A percentile compares a stretch with the other conserved stretches of the same genome.
Evolutionary conservation across 2,329 filamentous ascomycete genomes (phyloP).

Genomic region (Fusarium papillatum): DNA sequence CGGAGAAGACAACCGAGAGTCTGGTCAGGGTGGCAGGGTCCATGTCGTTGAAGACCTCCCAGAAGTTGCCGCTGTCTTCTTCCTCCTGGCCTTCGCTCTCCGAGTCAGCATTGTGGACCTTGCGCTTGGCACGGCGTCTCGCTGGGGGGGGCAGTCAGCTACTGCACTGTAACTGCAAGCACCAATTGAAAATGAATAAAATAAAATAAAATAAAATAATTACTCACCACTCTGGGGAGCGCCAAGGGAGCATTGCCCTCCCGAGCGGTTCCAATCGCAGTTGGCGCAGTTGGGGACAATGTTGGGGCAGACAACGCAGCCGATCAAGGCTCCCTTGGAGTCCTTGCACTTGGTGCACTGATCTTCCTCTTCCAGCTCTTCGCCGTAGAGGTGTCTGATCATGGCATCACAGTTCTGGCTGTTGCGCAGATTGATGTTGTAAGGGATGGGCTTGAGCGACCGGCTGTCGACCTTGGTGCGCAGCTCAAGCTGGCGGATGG

Average conservation of each 20-base stretch:
- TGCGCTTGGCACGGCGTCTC: not conserved
- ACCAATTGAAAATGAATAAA: not conserved
- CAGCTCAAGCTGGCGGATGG: not conserved
- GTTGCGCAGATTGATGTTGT: not conserved
- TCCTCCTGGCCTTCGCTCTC: not conserved
- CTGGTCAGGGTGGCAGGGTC: not conserved
- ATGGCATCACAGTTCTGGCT: slow-evolving; percentile 7
- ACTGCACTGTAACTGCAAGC: not conserved
- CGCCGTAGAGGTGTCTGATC: slow-evolving; percentile 2
- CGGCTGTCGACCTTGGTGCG: not conserved
- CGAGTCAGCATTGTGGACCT: not conserved
- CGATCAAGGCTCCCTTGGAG: not conserved
- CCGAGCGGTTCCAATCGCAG: slow-evolving; percentile 7
- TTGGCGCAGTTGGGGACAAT: slow-evolving; percentile 1
- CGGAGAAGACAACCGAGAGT: not conserved
- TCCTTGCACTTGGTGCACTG: not conserved
- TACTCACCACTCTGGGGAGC: not conserved
- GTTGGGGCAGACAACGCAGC: not conserved
- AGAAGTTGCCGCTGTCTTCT: not conserved
- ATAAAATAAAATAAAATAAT: too few species aligned
- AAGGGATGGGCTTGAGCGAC: not conserved
- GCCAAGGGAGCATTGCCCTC: not conserved
- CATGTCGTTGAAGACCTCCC: not conserved
- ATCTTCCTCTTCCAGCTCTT: not conserved
- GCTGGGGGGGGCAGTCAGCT: not conserved